Base-by-base conservation (phyloP, 805 yeast species). In the Suhomyces sp. region DNA sequence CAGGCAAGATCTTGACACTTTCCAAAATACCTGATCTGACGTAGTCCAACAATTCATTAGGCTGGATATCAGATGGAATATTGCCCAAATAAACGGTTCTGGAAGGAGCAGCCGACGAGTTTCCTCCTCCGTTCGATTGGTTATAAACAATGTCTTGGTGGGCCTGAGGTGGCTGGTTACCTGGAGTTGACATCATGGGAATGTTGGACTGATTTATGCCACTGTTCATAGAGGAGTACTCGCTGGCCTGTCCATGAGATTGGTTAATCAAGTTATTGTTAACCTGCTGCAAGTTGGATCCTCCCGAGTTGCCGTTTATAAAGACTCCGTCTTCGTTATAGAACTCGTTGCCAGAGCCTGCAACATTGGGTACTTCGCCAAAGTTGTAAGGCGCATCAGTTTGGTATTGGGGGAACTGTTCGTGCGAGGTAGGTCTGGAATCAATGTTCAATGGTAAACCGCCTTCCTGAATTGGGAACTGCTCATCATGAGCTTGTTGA, bases 21-120 rank as follows among this genome's bases (percentile, higher is more conserved):
- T 92, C 97, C 51, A 92, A 83, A 26, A 90, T 85, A 31, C 97
- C 98, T 31, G 96, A 86, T 60, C 96, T 83, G 29, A 92, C 97
- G 68, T 90, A 96, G 66, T 92, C 92, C 63, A 93, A 78, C 48
- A 94, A 72, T 63, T 90, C 96, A 61, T 87, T 84, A 5, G 93
- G 84, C 17, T 91, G 83, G 53, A 91, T 79, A 55, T 86, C 88
- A n/a, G 79, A 71, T 1, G 98, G 97, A 38, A 93, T 80, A 65
- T 90, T 90, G 13, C 97, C 97, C 62, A 93, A 75, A 65, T 90
- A 90, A 8, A 93, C 96, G 0, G 97, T 90, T 67, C 97, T 83
- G 19, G 91, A 86, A 38, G 88, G 88, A 2, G 87, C 86, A 35
- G 63, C 70, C 13, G 59, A 36, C 10, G 60, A 44, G 9, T 58